Base-by-base conservation (phyloP, 2,329 filamentous ascomycete genomes). In the Verticillium isaacii region DNA sequence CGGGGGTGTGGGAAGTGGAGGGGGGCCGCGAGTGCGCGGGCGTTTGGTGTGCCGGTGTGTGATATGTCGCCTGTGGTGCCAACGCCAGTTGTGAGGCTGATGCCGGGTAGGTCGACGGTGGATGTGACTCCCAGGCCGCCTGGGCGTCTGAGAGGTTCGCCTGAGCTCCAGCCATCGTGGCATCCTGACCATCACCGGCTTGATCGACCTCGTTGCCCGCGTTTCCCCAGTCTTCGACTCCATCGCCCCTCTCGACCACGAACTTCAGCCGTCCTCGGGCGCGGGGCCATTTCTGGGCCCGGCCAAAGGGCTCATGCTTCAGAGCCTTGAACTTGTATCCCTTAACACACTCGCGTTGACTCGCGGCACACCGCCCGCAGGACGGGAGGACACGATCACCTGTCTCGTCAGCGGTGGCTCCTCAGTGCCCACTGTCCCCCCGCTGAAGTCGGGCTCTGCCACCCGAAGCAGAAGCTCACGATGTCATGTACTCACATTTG, bases 401-500 rank as follows among this genome's bases (percentile, higher is more conserved):
- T 60, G 50, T 29, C 19, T 56, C 25, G 32, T 55, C 17, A 50
- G 34, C 34, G 5, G 2, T 11, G 14, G 34, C 34, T 50, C 15
- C 23, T 56, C n/a, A 19, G 14, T 32, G 54, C 8, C 54, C 15
- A 17, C 54, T n/a, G 8, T 5, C 5, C 25, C 25, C 6, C 29
- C 29, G 29, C 29, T 29, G 29, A 29, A 6, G 29, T 56, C 54
- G 54, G 45, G 12, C 11, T 14, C 19, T 25, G n/a, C 45, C 45
- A 52, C n/a, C 8, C n/a, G 45, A 23, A 23, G 19, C 7, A 52
- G 45, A 52, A 52, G 45, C 9, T 11, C 45, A 25, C 45, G 19
- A 52, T 23, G 45, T 52, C 45, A 12, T 36, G 17, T 29, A 67
- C 77, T 69, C 59, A 78, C 79, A 82, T 72, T 77, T 80, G 17